Percentiles rank a stretch among this genome's conserved stretches.
Evolutionary conservation across 768 basidiomycete species (phyloP).

Genomic region (Rhizopogon vesiculosus): DNA sequence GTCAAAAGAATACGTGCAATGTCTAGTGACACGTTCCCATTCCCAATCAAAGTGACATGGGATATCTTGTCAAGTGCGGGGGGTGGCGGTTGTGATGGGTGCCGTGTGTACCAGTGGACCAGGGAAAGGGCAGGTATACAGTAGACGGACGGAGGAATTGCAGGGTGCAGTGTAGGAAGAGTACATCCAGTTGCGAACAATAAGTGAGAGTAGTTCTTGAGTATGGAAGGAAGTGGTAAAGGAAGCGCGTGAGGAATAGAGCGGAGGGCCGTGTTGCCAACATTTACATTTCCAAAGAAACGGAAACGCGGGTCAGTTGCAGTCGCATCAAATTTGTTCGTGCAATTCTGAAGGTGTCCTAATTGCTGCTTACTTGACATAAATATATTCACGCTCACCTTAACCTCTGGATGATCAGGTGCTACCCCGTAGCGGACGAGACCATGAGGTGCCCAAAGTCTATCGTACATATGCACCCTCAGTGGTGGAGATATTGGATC

Average conservation of each 20-base stretch:
- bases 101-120: constrained; percentile 96
- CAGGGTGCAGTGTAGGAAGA: constrained; percentile 53
- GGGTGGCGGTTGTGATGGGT: constrained; percentile 63
- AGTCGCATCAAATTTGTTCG: constrained; percentile 85
- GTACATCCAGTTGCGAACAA: constrained; percentile 86
- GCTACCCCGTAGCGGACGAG: constrained; percentile 95
- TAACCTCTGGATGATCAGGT: constrained; percentile 98
- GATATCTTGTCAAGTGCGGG: constrained; percentile 59
- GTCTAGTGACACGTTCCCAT: constrained; percentile 94
- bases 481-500: constrained; percentile 30
- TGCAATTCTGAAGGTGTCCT: constrained; percentile 72
- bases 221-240: constrained; percentile 58
- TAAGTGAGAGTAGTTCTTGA: constrained; percentile 77
- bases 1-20: constrained; percentile 87
- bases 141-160: constrained; percentile 40
- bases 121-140: constrained; percentile 75
- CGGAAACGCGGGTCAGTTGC: constrained; percentile 76
- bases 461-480: constrained; percentile 85
- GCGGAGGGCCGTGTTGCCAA: constrained; percentile 32
- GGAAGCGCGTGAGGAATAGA: constrained; percentile 48
- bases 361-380: constrained; percentile 6
- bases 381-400: constrained; percentile 38
- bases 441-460: constrained; percentile 92
- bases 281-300: constrained; percentile 89
- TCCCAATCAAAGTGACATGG: constrained; percentile 85